A percentile compares a stretch with the other conserved stretches of the same genome.
Evolutionary conservation across 179 eudicot genomes (phyloP).

Genomic region (Corrigiola litoralis): DNA sequence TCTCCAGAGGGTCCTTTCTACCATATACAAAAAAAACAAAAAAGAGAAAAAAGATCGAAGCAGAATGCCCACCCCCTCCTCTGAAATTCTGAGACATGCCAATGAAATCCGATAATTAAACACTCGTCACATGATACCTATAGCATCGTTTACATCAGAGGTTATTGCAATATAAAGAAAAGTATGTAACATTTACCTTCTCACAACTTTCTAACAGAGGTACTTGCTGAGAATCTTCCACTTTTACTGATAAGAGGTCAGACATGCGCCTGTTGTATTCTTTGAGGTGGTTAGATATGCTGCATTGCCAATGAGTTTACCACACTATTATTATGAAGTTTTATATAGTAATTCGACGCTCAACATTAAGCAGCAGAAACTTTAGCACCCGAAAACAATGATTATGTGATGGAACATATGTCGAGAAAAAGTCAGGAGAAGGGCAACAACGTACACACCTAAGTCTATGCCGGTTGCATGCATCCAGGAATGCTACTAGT

Average conservation of each 20-base stretch:
- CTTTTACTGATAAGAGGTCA: conserved; percentile 12
- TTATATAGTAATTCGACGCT: not conserved
- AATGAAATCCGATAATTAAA: too few species aligned
- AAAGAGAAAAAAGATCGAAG: too few species aligned
- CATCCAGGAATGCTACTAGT: conserved; percentile 58
- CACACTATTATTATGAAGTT: not conserved
- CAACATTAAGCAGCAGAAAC: not conserved
- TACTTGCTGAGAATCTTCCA: conserved; percentile 4
- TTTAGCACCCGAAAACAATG: not conserved
- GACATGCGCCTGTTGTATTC: conserved; percentile 24
- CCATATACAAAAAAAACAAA: too few species aligned
- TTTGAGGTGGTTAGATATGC: conserved; percentile 31
- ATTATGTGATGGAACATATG: not conserved
- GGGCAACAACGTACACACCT: conserved; percentile 35
- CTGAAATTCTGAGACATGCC: not conserved
- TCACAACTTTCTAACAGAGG: conserved; percentile 15
- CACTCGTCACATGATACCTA: too few species aligned
- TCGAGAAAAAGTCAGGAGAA: not conserved
- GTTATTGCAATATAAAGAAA: too few species aligned
- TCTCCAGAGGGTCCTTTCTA: too few species aligned
- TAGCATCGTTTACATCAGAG: too few species aligned
- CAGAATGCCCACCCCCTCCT: too few species aligned
- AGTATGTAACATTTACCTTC: conserved; percentile 7
- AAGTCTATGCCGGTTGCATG: conserved; percentile 85
- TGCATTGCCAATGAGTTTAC: conserved; percentile 14